These are phyloP conservation scores for Murraya paniculata DNA, from an alignment of 345 rosid genomes.

Conservation along the genomic window DNA sequence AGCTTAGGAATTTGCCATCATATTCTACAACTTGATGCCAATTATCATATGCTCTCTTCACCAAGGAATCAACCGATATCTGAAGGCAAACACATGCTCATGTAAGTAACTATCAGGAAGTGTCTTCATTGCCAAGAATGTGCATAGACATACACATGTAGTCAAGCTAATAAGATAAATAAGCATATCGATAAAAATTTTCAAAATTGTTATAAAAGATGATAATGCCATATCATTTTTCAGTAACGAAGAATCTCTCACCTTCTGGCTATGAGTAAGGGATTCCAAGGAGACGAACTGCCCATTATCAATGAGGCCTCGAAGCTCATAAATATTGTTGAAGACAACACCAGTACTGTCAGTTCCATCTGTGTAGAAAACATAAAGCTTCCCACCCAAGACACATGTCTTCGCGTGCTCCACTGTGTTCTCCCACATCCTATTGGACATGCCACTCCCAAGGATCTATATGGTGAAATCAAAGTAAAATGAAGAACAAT, in stretches of 20 bases:
- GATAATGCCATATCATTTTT: background rate
- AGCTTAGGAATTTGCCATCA: constrained; percentile 67
- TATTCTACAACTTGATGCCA: constrained; percentile 88
- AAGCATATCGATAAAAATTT: background rate
- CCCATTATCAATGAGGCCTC: constrained; percentile 75
- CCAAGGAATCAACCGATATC: constrained; percentile 77
- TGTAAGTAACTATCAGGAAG: background rate
- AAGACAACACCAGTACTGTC: constrained; percentile 66
- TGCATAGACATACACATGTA: background rate
- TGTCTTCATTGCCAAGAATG: background rate
- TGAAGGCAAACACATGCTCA: constrained; percentile 30
- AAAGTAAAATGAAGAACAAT: background rate
- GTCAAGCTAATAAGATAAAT: background rate
- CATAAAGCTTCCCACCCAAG: constrained; percentile 76
- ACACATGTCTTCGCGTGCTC: constrained; percentile 96
- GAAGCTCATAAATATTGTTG: constrained; percentile 77
- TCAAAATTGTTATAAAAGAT: background rate
- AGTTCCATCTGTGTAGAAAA: constrained; percentile 60
- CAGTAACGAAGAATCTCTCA: constrained; percentile 16
- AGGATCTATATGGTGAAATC: constrained; percentile 49
- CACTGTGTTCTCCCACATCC: constrained; percentile 95
- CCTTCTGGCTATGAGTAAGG: constrained; percentile 77
- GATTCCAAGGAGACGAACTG: constrained; percentile 76
- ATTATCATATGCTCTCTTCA: constrained; percentile 83
- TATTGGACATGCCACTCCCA: constrained; percentile 96